Evolutionary conservation across 164 flowering plant genomes (phyloP).

Genomic region (Chloranthus sessilifolius): DNA sequence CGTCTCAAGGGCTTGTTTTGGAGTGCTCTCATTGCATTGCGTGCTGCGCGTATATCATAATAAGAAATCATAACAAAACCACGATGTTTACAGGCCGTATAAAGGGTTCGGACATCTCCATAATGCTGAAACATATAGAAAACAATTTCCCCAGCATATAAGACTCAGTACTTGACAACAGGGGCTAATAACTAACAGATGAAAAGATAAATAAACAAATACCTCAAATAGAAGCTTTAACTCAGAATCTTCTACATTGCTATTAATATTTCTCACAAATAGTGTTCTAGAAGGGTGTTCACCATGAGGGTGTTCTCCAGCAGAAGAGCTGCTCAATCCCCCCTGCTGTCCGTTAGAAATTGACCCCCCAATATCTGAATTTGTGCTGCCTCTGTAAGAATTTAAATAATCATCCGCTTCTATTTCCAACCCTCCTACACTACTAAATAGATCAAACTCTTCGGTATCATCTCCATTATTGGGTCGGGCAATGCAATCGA

Average conservation of each 20-base stretch:
- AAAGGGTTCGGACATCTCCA: constrained; percentile 65
- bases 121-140: constrained; percentile 38
- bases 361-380: constrained; percentile 19
- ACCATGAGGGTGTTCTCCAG: constrained; percentile 38
- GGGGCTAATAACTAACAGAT: background rate
- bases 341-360: constrained; percentile 17
- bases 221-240: constrained; percentile 59
- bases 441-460: constrained; percentile 48
- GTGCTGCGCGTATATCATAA: constrained; percentile 70
- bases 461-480: constrained; percentile 34
- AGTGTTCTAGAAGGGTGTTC: constrained; percentile 70
- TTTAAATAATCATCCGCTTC: constrained; percentile 35
- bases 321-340: constrained; percentile 24
- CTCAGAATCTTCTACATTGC: constrained; percentile 57
- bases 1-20: constrained; percentile 56
- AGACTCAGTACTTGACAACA: background rate
- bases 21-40: constrained; percentile 61
- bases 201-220: background rate
- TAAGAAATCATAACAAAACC: constrained; percentile 67
- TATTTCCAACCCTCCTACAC: constrained; percentile 56
- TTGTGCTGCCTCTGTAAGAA: constrained; percentile 13
- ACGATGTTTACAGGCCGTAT: constrained; percentile 72
- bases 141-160: background rate
- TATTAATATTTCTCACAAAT: constrained; percentile 65
- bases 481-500: constrained; percentile 25